Evolutionary conservation across 768 basidiomycete species (phyloP).

Genomic region (Hericium coralloides): DNA sequence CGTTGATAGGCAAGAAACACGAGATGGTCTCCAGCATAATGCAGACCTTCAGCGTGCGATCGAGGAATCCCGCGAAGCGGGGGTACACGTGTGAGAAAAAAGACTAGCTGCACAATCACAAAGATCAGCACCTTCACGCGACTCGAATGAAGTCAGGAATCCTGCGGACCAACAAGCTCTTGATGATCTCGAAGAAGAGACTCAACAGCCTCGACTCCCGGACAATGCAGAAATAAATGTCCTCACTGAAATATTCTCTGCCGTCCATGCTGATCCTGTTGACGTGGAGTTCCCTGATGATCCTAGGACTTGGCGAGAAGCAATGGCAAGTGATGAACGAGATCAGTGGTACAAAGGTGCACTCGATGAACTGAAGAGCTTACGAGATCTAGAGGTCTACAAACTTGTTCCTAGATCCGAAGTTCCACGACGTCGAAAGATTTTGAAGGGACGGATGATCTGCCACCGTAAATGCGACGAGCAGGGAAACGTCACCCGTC

Average conservation of each 20-base stretch:
- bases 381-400: conserved; percentile 15
- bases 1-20: not conserved
- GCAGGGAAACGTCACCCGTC: conserved; percentile 17
- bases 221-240: too few relatives aligned
- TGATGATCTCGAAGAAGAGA: not conserved
- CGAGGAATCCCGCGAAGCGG: not conserved
- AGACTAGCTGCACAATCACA: not conserved
- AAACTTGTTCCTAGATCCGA: conserved; percentile 11
- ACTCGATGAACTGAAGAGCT: conserved; percentile 14
- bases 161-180: not conserved
- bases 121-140: not conserved
- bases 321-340: conserved; percentile 11
- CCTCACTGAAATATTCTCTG: not conserved
- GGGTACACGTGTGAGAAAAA: not conserved
- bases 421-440: conserved; percentile 14
- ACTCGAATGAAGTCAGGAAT: not conserved
- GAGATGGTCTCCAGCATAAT: not conserved
- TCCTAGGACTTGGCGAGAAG: conserved; percentile 14
- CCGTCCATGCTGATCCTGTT: not conserved
- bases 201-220: not conserved
- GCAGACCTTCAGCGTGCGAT: not conserved
- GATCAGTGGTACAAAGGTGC: conserved; percentile 17
- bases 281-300: conserved; percentile 14
- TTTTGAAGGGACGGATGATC: conserved; percentile 21
- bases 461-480: conserved; percentile 21